Conservation (phyloP, 352 stramenopile species). For the Phytophthora citrophthora region DNA sequence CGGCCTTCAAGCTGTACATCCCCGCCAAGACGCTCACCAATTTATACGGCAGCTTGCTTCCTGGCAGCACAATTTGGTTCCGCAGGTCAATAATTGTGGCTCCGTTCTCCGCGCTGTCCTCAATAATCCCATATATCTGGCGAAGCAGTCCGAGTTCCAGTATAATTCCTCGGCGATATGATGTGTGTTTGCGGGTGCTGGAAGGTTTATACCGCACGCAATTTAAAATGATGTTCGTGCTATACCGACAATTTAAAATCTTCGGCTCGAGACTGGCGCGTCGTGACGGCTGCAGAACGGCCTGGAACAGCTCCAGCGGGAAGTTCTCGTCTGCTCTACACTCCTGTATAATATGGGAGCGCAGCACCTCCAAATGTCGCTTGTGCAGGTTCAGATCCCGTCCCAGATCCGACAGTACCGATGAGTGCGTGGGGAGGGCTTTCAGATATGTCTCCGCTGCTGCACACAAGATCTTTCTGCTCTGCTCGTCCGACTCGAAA, state of each 20-base stretch:
- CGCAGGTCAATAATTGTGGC: constrained; percentile 80
- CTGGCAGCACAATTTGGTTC: constrained; percentile 72
- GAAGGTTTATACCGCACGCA: constrained; percentile 73
- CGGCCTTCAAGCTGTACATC: constrained; percentile 74
- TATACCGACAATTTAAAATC: constrained; percentile 87
- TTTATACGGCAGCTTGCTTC: constrained; percentile 83
- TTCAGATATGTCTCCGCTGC: constrained; percentile 70
- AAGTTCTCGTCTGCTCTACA: constrained; percentile 66
- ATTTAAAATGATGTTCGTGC: no score
- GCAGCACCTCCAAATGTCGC: constrained; percentile 70
- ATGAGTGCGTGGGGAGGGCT: constrained; percentile 60
- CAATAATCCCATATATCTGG: constrained; percentile 79
- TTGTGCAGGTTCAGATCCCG: constrained; percentile 74
- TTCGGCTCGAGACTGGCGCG: constrained; percentile 63
- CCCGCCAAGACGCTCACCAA: constrained; percentile 68
- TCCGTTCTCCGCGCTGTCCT: constrained; percentile 65
- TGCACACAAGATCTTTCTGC: constrained; percentile 64
- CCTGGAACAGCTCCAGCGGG: constrained; percentile 76
- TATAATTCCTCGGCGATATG: constrained; percentile 47
- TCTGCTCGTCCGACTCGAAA: constrained; percentile 87
- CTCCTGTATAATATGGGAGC: constrained; percentile 73
- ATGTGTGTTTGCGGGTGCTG: constrained; percentile 8
- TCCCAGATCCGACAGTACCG: constrained; percentile 74
- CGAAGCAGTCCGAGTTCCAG: constrained; percentile 69
- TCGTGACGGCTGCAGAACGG: constrained; percentile 67